Evolutionary conservation across 106 monocot genomes (phyloP).

Genomic region (Cymbidium sinense): DNA sequence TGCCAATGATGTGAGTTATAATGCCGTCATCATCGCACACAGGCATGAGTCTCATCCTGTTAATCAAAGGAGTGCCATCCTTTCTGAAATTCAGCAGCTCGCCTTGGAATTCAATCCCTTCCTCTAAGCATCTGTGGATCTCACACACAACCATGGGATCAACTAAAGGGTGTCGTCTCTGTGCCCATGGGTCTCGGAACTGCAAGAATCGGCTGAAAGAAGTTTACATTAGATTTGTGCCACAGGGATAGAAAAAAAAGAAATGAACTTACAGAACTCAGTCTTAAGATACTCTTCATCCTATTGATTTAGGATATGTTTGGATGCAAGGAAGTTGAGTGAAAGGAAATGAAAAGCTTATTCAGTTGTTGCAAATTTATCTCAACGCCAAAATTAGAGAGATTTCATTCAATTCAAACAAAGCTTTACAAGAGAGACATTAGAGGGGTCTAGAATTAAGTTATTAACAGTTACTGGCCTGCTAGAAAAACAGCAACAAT

Average conservation of each 20-base stretch:
- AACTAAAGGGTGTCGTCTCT: constrained; percentile 82
- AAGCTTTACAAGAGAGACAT: too few relatives aligned
- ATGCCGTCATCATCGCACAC: constrained; percentile 60
- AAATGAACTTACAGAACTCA: not conserved
- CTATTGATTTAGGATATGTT: too few relatives aligned
- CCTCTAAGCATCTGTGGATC: constrained; percentile 59
- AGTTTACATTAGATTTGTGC: not conserved
- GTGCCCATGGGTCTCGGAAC: constrained; percentile 75
- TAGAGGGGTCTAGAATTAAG: too few relatives aligned
- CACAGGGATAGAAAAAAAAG: not conserved
- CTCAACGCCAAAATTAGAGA: too few relatives aligned
- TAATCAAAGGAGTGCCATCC: constrained; percentile 82
- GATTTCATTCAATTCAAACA: too few relatives aligned
- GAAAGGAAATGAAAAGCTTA: too few relatives aligned
- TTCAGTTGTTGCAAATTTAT: too few relatives aligned
- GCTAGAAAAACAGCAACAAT: too few relatives aligned
- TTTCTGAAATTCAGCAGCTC: constrained; percentile 88
- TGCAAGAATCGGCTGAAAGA: constrained; percentile 85
- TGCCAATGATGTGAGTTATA: constrained; percentile 75
- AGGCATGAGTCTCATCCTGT: constrained; percentile 61
- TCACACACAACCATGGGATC: constrained; percentile 85
- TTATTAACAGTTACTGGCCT: too few relatives aligned
- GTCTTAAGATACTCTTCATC: too few relatives aligned
- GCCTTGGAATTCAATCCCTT: constrained; percentile 77
- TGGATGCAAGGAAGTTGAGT: too few relatives aligned